Percentiles rank a stretch among this genome's conserved stretches.
Conservation (phyloP, 2,329 filamentous ascomycete genomes). For the Neodidymelliopsis sp. region DNA sequence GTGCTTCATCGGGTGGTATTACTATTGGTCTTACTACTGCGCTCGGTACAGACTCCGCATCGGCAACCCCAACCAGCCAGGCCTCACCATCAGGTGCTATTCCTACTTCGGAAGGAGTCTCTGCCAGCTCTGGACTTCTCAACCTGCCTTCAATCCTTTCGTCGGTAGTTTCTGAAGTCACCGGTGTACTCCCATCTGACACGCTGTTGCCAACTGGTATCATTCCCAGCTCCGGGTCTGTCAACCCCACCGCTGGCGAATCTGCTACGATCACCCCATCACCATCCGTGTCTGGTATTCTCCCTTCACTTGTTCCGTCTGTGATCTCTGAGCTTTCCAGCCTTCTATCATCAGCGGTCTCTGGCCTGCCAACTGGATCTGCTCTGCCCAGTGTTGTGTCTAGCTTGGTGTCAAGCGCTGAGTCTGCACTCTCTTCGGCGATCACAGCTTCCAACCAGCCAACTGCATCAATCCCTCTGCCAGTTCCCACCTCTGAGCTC, state of each 20-base stretch:
- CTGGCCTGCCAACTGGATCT: conserved; percentile 25
- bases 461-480: conserved; percentile 26
- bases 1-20: conserved; percentile 35
- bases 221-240: conserved; percentile 22
- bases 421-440: conserved; percentile 16
- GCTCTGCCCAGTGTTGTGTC: conserved; percentile 28
- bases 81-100: conserved; percentile 27
- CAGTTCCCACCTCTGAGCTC: conserved; percentile 16
- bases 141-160: conserved; percentile 28
- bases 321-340: conserved; percentile 26
- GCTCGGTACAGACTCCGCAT: conserved; percentile 32
- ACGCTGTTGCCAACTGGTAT: conserved; percentile 14
- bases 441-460: conserved; percentile 13
- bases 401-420: conserved; percentile 25
- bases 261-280: conserved; percentile 19
- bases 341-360: conserved; percentile 28
- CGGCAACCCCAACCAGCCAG: conserved; percentile 20
- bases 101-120: conserved; percentile 30
- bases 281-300: conserved; percentile 22
- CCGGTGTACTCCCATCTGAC: conserved; percentile 26
- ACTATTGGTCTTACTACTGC: conserved; percentile 48
- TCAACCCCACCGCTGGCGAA: conserved; percentile 17
- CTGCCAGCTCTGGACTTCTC: conserved; percentile 20
- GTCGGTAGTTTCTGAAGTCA: conserved; percentile 31
- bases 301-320: conserved; percentile 26